Evolutionary conservation across 2,329 filamentous ascomycete species (phyloP).

Genomic region (Sarocladium oryzae): DNA sequence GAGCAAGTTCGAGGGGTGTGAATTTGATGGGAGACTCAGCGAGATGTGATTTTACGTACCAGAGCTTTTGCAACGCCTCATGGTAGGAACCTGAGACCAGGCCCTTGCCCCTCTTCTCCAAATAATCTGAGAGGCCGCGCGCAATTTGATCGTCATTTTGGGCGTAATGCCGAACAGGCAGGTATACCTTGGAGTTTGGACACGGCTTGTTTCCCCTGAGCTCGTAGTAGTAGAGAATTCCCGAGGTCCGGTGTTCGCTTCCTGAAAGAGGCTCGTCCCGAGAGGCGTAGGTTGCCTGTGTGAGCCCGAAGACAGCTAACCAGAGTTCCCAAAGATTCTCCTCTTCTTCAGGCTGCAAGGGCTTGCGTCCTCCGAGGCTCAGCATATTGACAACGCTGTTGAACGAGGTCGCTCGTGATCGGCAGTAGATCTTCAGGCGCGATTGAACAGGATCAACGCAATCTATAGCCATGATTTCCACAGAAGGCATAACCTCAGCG

Average conservation of each 20-base stretch:
- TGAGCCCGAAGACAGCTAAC: slow-evolving; percentile 13
- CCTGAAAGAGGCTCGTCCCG: slow-evolving; percentile 14
- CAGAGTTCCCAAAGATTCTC: slow-evolving; percentile 16
- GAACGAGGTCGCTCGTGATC: slow-evolving; percentile 23
- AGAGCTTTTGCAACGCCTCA: neutral
- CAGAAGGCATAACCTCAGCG: neutral
- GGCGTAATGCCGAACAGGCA: slow-evolving; percentile 29
- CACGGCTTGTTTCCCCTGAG: slow-evolving; percentile 13
- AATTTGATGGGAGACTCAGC: no score
- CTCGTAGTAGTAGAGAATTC: slow-evolving; percentile 16
- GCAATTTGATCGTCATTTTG: slow-evolving; percentile 11
- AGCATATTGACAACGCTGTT: slow-evolving; percentile 15
- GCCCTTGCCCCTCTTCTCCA: neutral
- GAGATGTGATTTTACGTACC: no score
- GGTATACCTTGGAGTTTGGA: slow-evolving; percentile 25
- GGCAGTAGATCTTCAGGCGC: slow-evolving; percentile 31
- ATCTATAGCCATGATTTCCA: slow-evolving; percentile 25
- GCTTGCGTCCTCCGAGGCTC: slow-evolving; percentile 15
- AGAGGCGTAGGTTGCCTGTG: slow-evolving; percentile 18
- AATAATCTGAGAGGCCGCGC: neutral
- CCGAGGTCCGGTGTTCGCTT: neutral
- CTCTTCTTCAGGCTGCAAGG: slow-evolving; percentile 17
- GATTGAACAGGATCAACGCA: slow-evolving; percentile 19
- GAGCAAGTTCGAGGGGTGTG: neutral
- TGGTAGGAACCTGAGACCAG: neutral